Evolutionary conservation across 2,329 filamentous ascomycete genomes (phyloP).

Genomic region (Monilinia vaccinii-corymbosi): DNA sequence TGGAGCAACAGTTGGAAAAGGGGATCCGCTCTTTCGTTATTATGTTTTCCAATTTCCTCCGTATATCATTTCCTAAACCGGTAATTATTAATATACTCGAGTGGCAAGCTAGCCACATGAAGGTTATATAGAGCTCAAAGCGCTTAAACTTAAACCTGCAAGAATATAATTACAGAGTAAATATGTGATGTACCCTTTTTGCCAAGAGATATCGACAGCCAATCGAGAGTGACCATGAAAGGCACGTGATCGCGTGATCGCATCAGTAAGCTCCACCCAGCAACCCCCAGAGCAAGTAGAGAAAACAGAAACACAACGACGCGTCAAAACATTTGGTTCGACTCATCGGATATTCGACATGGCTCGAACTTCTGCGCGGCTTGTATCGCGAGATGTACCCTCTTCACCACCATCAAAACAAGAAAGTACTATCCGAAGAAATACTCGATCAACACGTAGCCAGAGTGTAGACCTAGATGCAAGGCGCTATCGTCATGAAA

Average conservation of each 20-base stretch:
- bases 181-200: too few species aligned
- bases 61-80: too few species aligned
- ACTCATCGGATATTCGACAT: not conserved
- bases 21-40: not conserved
- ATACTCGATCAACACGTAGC: slow-evolving; percentile 31
- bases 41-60: too few species aligned
- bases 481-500: slow-evolving; percentile 16
- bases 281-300: not conserved
- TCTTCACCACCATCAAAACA: slow-evolving; percentile 24
- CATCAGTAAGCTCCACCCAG: not conserved
- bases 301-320: not conserved
- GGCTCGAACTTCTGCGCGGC: not conserved
- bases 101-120: too few species aligned
- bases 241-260: not conserved
- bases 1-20: not conserved
- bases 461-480: slow-evolving; percentile 31
- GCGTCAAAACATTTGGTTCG: not conserved
- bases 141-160: too few species aligned
- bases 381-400: slow-evolving; percentile 15
- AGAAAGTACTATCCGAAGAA: slow-evolving; percentile 16
- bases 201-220: too few species aligned
- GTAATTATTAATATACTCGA: not conserved
- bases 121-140: too few species aligned
- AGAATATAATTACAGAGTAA: too few species aligned
- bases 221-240: not conserved